These are phyloP conservation scores for Lepidium aucheri DNA, from an alignment of 345 rosid species.

Conservation along the genomic window DNA sequence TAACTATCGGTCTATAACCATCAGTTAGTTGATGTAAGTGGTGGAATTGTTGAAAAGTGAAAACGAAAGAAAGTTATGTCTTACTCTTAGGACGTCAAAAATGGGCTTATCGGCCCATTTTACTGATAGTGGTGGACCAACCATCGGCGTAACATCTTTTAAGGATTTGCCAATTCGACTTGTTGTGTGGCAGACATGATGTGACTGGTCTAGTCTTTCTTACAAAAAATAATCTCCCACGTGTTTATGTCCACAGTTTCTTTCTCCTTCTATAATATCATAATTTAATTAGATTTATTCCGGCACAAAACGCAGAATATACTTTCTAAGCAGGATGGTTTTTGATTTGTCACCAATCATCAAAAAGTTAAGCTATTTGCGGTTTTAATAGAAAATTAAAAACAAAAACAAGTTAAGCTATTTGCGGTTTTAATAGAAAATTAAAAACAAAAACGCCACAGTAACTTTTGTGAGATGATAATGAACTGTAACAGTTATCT, in stretches of 20 bases:
- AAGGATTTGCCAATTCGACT: not conserved
- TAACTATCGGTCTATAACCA: no score
- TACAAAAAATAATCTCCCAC: not conserved
- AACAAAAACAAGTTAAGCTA: no score
- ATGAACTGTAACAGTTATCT: no score
- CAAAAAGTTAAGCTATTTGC: no score
- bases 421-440: no score
- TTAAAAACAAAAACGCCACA: no score
- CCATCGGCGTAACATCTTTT: not conserved
- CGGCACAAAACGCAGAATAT: not conserved
- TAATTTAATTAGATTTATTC: not conserved
- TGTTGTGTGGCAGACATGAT: constrained; percentile 1
- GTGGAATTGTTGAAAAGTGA: not conserved
- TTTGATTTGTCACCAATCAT: no score
- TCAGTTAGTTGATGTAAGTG: no score
- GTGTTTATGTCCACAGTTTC: not conserved
- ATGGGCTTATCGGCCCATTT: not conserved
- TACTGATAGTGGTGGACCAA: not conserved
- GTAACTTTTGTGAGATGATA: no score
- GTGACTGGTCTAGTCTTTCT: not conserved
- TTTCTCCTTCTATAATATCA: not conserved
- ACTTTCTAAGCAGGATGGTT: not conserved
- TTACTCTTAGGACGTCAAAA: not conserved
- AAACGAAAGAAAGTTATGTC: not conserved
- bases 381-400: no score